phyloP scores from a whole-genome alignment of 305 asterid genomes.

The Fraxinus platypoda region DNA sequence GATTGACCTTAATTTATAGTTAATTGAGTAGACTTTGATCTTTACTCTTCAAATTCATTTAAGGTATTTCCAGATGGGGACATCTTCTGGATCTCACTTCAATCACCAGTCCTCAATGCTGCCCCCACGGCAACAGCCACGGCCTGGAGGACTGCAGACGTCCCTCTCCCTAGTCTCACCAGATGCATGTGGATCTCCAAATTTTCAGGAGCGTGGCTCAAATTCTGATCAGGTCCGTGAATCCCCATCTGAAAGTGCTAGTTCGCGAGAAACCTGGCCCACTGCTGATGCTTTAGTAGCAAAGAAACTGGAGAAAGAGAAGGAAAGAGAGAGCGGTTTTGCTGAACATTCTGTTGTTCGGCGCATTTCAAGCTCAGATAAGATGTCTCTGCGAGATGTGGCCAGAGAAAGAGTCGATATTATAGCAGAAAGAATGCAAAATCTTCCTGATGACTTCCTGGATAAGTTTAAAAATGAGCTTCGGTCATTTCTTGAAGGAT shows the following conservation, averaged over 20 bases:
- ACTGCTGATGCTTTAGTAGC: slow-evolving; percentile 59
- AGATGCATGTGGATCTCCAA: slow-evolving; percentile 78
- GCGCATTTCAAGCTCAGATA: slow-evolving; percentile 59
- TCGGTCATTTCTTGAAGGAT: slow-evolving; percentile 72
- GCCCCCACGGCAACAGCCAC: slow-evolving; percentile 91
- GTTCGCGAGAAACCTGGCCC: slow-evolving; percentile 95
- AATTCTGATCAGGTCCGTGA: slow-evolving; percentile 76
- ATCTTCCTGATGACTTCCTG: slow-evolving; percentile 71
- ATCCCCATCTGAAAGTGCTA: slow-evolving; percentile 91
- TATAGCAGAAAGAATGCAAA: slow-evolving; percentile 75
- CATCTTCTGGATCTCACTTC: slow-evolving; percentile 73
- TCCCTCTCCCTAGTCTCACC: slow-evolving; percentile 73
- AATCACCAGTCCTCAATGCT: slow-evolving; percentile 71
- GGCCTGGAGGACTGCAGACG: slow-evolving; percentile 71
- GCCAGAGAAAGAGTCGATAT: slow-evolving; percentile 72
- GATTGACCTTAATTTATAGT: neutral
- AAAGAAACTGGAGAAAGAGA: slow-evolving; percentile 61
- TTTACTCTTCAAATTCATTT: slow-evolving; percentile 14
- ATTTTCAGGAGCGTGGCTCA: slow-evolving; percentile 73
- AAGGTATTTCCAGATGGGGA: slow-evolving; percentile 39
- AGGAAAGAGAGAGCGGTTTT: slow-evolving; percentile 59
- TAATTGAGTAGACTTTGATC: slow-evolving; percentile 6
- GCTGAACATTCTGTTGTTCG: slow-evolving; percentile 72
- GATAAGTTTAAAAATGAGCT: slow-evolving; percentile 78
- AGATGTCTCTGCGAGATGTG: slow-evolving; percentile 66